Conservation (phyloP, 139 green algal species). For the Micractinium sp. region DNA sequence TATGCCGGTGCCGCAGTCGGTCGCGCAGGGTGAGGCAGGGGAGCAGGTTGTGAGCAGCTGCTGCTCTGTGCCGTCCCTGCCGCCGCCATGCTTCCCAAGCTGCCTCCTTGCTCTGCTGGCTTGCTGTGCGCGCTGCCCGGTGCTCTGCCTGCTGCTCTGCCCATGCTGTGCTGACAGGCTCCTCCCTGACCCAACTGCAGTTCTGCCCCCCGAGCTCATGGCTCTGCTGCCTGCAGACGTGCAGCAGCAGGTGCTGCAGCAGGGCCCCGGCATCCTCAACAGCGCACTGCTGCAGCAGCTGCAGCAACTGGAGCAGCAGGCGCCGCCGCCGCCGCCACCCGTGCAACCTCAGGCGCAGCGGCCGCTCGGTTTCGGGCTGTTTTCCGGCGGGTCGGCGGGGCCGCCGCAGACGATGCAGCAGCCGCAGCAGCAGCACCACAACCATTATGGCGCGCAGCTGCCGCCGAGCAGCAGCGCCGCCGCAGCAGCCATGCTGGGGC, state of each 20-base stretch:
- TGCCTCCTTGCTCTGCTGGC: neutral
- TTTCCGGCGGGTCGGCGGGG: neutral
- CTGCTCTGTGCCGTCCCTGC: neutral
- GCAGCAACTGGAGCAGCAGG: neutral
- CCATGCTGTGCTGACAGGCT: neutral
- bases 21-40: neutral
- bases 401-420: neutral
- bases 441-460: neutral
- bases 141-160: neutral
- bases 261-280: conserved; percentile 5
- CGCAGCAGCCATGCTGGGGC: neutral
- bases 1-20: neutral
- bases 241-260: conserved; percentile 24
- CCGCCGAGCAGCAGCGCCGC: neutral
- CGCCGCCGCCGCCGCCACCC: neutral
- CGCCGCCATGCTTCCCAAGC: neutral
- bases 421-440: neutral
- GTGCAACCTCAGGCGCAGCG: neutral
- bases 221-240: conserved; percentile 2
- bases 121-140: neutral
- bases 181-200: neutral
- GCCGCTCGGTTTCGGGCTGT: neutral
- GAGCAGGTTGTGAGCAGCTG: neutral
- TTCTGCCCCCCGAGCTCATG: conserved; percentile 6
- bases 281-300: neutral